Evolutionary conservation across 495 filamentous ascomycete species (phyloP).

Genomic region (Aspergillus bertholletiae): DNA sequence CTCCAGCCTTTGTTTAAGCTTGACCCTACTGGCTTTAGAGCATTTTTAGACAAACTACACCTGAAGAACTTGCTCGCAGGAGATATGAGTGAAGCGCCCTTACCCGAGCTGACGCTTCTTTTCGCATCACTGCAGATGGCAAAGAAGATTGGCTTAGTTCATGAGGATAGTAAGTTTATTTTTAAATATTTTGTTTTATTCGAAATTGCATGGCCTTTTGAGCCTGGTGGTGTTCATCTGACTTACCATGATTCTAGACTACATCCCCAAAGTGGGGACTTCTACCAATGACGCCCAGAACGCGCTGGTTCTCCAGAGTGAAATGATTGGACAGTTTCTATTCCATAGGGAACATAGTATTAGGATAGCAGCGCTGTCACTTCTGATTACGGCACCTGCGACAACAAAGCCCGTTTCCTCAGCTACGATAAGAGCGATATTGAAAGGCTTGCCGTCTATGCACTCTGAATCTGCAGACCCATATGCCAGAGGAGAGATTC

Average conservation of each 20-base stretch:
- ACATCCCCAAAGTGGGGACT: constrained; percentile 21
- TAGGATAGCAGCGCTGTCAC: constrained; percentile 69
- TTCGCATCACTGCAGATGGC: constrained; percentile 70
- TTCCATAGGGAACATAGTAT: constrained; percentile 61
- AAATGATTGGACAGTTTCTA: constrained; percentile 47
- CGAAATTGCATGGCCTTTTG: too few species aligned
- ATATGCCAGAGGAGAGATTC: constrained; percentile 71
- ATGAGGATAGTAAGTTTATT: constrained; percentile 70
- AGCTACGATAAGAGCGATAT: constrained; percentile 55
- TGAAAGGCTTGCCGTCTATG: constrained; percentile 59
- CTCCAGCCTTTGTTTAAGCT: constrained; percentile 66
- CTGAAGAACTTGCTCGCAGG: constrained; percentile 37
- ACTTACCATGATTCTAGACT: constrained; percentile 26
- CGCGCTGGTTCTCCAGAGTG: constrained; percentile 36
- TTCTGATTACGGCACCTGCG: constrained; percentile 66
- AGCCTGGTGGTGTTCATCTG: background rate
- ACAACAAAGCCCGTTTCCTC: constrained; percentile 65
- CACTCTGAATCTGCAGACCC: constrained; percentile 76
- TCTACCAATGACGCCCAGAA: constrained; percentile 12
- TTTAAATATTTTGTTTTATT: too few species aligned
- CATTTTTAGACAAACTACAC: constrained; percentile 51
- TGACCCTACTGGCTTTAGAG: constrained; percentile 48
- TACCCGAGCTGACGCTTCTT: constrained; percentile 56
- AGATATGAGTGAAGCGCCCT: constrained; percentile 34
- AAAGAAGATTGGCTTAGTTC: constrained; percentile 73